Conservation (phyloP, 192 early-diverging fungal species). For the Gryganskiella cystojenkinii region DNA sequence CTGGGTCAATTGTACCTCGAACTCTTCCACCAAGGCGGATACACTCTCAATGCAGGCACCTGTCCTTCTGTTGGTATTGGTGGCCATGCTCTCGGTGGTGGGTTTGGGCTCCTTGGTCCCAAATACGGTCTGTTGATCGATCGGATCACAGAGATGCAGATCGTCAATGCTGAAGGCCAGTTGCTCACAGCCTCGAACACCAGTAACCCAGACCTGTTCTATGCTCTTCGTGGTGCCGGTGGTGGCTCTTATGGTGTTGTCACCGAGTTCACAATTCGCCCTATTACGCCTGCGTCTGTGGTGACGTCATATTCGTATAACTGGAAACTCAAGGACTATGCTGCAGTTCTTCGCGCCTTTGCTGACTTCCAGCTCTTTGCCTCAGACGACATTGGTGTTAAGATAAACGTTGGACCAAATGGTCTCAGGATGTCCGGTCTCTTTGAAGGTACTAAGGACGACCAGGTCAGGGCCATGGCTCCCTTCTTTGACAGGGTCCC, state of each 20-base stretch:
- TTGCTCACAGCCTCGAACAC: conserved; percentile 42
- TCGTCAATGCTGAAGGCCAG: conserved; percentile 61
- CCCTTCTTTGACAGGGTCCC: conserved; percentile 15
- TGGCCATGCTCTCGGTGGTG: conserved; percentile 66
- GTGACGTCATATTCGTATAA: conserved; percentile 34
- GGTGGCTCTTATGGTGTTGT: conserved; percentile 58
- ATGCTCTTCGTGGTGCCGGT: conserved; percentile 68
- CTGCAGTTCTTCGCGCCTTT: conserved; percentile 19
- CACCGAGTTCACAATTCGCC: conserved; percentile 43
- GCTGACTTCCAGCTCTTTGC: conserved; percentile 21
- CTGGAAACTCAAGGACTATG: conserved; percentile 9
- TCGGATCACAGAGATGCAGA: conserved; percentile 45
- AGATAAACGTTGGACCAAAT: conserved; percentile 32
- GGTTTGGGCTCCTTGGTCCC: conserved; percentile 60
- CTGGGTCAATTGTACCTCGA: conserved; percentile 60
- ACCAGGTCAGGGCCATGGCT: conserved; percentile 8
- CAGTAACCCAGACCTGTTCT: conserved; percentile 68
- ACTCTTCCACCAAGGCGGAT: conserved; percentile 38
- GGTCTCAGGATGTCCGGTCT: conserved; percentile 36
- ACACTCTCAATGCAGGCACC: conserved; percentile 59
- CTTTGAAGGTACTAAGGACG: conserved; percentile 32
- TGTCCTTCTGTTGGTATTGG: conserved; percentile 71
- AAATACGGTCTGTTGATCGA: conserved; percentile 64
- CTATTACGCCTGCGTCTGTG: conserved; percentile 6
- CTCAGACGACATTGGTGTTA: conserved; percentile 38